A percentile compares a stretch with the other conserved stretches of the same genome.
These are phyloP conservation scores for Collybia nuda DNA, from an alignment of 768 basidiomycete species.

Conservation along the genomic window DNA sequence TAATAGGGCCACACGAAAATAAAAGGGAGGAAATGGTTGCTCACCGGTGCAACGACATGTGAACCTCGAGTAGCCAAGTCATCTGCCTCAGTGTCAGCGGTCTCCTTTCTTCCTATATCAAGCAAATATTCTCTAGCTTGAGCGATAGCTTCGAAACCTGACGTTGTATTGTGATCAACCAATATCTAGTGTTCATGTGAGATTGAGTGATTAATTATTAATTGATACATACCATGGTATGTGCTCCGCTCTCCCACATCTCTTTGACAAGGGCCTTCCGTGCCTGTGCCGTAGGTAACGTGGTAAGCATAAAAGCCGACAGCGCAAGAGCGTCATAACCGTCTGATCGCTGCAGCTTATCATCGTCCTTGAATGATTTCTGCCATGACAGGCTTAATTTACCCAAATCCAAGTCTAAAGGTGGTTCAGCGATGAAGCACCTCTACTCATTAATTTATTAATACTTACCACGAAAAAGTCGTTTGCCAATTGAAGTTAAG, in stretches of 20 bases:
- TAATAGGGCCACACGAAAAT: neutral
- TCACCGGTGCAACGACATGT: slow-evolving; percentile 88
- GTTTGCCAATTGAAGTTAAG: slow-evolving; percentile 64
- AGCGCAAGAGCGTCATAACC: slow-evolving; percentile 65
- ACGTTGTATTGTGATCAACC: slow-evolving; percentile 77
- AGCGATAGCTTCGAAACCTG: slow-evolving; percentile 78
- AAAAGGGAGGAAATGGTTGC: slow-evolving; percentile 23
- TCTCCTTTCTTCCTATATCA: slow-evolving; percentile 56
- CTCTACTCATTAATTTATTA: slow-evolving; percentile 5
- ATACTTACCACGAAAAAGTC: slow-evolving; percentile 53
- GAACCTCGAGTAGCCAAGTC: slow-evolving; percentile 47
- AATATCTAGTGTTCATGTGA: slow-evolving; percentile 55
- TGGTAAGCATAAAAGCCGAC: slow-evolving; percentile 85
- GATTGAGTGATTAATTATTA: neutral
- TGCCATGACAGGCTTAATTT: slow-evolving; percentile 50
- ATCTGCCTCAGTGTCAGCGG: slow-evolving; percentile 42
- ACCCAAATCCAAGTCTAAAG: slow-evolving; percentile 48
- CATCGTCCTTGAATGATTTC: slow-evolving; percentile 52
- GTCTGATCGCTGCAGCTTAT: slow-evolving; percentile 36
- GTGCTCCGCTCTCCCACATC: slow-evolving; percentile 92
- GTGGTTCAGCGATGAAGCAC: neutral
- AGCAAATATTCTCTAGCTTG: slow-evolving; percentile 78
- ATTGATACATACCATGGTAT: slow-evolving; percentile 61
- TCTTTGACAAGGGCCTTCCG: slow-evolving; percentile 71
- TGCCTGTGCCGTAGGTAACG: slow-evolving; percentile 58